Percentiles rank a stretch among this genome's conserved stretches.
These are phyloP conservation scores for Yamadazyma kanchanaburiensis DNA, from an alignment of 1,139 yeast genomes.

Conservation along the genomic window DNA sequence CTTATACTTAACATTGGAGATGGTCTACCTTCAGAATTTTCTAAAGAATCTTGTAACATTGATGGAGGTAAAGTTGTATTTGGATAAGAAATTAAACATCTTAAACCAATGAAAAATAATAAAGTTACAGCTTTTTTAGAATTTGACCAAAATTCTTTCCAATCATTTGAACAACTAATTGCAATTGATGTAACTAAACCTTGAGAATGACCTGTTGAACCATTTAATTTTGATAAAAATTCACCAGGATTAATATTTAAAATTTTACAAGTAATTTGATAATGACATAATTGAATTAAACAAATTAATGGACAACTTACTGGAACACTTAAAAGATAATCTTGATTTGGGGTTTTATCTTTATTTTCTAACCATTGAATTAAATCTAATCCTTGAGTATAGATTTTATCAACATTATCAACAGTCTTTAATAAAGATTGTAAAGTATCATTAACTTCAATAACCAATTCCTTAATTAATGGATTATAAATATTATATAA, in stretches of 20 bases:
- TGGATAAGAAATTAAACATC: conserved; percentile 89
- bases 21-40: conserved; percentile 94
- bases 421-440: conserved; percentile 67
- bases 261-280: conserved; percentile 79
- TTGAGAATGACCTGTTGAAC: conserved; percentile 98
- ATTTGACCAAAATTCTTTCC: conserved; percentile 76
- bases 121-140: conserved; percentile 78
- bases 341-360: conserved; percentile 84
- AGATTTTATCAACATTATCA: conserved; percentile 79
- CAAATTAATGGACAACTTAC: conserved; percentile 95
- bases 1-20: conserved; percentile 96
- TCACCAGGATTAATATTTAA: conserved; percentile 90
- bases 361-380: conserved; percentile 83
- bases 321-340: conserved; percentile 86
- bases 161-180: conserved; percentile 77
- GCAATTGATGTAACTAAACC: conserved; percentile 95
- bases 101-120: conserved; percentile 88
- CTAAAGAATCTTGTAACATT: conserved; percentile 87
- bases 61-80: conserved; percentile 93
- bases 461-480: conserved; percentile 68
- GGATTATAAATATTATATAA: conserved; percentile 74
- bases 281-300: conserved; percentile 91
- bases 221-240: conserved; percentile 65
- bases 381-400: conserved; percentile 90
- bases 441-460: conserved; percentile 65